Base-by-base conservation (phyloP, 2,329 filamentous ascomycete species). In the Neonectria neomacrospora region DNA sequence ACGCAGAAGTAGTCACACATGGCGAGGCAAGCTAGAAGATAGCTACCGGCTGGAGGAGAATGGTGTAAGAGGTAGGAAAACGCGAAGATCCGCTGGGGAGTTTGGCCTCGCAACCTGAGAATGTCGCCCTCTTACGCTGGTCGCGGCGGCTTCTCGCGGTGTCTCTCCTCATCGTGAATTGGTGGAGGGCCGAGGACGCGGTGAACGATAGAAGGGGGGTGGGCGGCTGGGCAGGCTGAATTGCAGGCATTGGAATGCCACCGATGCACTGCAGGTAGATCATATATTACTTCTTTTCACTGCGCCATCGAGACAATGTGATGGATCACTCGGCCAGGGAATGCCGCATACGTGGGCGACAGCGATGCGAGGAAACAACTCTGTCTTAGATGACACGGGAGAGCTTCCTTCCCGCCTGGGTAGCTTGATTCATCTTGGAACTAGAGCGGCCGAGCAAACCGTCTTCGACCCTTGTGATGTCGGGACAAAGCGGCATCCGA, bases 1-100 rank as follows among this genome's bases (percentile, higher is more conserved):
- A 72, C 70, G 48, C 67, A 72, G 61, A 69, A 72, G 56, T 72
- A 72, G 48, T 72, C 69, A 39, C 70, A 72, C 70, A 72, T 72
- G 16, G 45, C 52, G 32, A 28, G 28, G 23, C 47, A 26, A 20
- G n/a, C 32, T 14, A 9, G n/a, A 32, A 20, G 39, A 22, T 20
- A 53, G 26, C 22, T 22, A 50, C 10, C 16, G 12, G 18, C 10
- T 16, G 30, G 26, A n/a, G 9, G 37, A 37, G 16, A n/a, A 20
- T 48, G 8, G 26, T 62, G 61, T 47, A 26, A 45, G 42, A 55
- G 30, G 12, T 7, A 20, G 22, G 14, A 39, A 34, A 20, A 45
- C 5, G n/a, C 12, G 22, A 30, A 48, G 14, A 23, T 28, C 34
- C 26, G n/a, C 26, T 10, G 11, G 28, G 5, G 11, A 12, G 9